Percentiles rank a stretch among this genome's conserved stretches.
These are phyloP conservation scores for Fulvia fulva DNA, from an alignment of 2,329 filamentous ascomycete species.

Conservation along the genomic window DNA sequence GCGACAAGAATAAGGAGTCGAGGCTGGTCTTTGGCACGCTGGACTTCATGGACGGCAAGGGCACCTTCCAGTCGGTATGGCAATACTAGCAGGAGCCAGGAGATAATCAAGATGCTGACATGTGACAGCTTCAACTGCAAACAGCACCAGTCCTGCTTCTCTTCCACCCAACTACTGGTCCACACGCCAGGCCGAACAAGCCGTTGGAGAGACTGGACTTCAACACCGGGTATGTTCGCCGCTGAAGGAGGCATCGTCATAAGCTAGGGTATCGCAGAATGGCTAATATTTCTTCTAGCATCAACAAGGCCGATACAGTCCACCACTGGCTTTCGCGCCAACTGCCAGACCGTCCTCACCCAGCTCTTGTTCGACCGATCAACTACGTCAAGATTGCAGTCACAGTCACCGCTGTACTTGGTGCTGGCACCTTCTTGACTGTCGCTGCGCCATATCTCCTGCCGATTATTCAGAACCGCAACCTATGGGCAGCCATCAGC, in stretches of 20 bases:
- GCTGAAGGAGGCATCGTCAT: neutral
- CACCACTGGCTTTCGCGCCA: conserved; percentile 76
- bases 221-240: conserved; percentile 62
- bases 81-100: neutral
- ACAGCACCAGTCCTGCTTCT: conserved; percentile 86
- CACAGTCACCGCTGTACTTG: conserved; percentile 65
- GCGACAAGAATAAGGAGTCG: conserved; percentile 69
- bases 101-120: conserved; percentile 21
- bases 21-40: conserved; percentile 76
- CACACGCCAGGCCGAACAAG: conserved; percentile 65
- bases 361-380: conserved; percentile 74
- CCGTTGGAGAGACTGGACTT: conserved; percentile 83
- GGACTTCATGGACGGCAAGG: conserved; percentile 81
- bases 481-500: conserved; percentile 87
- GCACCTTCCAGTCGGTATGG: conserved; percentile 77
- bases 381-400: conserved; percentile 77
- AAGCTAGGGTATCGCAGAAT: neutral
- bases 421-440: conserved; percentile 62
- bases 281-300: conserved; percentile 45
- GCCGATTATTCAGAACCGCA: conserved; percentile 82
- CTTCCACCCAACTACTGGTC: conserved; percentile 80
- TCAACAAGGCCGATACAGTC: conserved; percentile 70
- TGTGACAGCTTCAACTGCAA: conserved; percentile 75
- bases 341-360: conserved; percentile 71
- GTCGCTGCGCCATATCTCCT: conserved; percentile 74